These are phyloP conservation scores for Tagetes patula DNA, from an alignment of 129 eudicot genomes.

Conservation along the genomic window DNA sequence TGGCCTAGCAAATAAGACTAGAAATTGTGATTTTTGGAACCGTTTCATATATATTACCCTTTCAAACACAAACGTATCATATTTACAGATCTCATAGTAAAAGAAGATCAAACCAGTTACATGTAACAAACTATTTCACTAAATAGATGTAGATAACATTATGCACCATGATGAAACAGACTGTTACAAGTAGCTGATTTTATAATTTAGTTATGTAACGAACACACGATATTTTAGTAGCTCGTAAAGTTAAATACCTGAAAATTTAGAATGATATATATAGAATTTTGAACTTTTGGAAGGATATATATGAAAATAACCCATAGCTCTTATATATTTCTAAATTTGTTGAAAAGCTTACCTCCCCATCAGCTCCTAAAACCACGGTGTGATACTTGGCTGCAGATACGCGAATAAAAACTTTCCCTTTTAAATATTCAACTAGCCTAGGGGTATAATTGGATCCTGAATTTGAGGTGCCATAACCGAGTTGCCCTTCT, in stretches of 20 bases:
- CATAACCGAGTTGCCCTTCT: conserved; percentile 99
- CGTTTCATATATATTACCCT: background rate
- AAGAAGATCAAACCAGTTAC: background rate
- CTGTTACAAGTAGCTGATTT: background rate
- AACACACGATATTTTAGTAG: background rate
- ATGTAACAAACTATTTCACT: background rate
- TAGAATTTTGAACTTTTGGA: background rate
- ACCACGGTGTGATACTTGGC: conserved; percentile 95
- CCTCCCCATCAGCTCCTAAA: conserved; percentile 98
- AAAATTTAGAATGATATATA: background rate
- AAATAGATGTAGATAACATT: background rate
- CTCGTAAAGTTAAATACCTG: background rate
- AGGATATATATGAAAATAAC: background rate
- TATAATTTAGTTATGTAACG: background rate
- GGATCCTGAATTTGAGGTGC: conserved; percentile 93
- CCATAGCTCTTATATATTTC: background rate
- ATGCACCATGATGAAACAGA: background rate
- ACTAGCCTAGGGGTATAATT: conserved; percentile 88
- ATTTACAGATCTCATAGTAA: background rate
- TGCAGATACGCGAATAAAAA: conserved; percentile 58
- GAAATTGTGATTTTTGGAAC: background rate
- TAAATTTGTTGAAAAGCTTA: conserved; percentile 23
- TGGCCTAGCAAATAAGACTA: conserved; percentile 14
- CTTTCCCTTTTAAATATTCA: conserved; percentile 84
- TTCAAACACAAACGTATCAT: background rate